phyloP scores from a whole-genome alignment of 768 basidiomycete species.

The Calocybe indica region DNA sequence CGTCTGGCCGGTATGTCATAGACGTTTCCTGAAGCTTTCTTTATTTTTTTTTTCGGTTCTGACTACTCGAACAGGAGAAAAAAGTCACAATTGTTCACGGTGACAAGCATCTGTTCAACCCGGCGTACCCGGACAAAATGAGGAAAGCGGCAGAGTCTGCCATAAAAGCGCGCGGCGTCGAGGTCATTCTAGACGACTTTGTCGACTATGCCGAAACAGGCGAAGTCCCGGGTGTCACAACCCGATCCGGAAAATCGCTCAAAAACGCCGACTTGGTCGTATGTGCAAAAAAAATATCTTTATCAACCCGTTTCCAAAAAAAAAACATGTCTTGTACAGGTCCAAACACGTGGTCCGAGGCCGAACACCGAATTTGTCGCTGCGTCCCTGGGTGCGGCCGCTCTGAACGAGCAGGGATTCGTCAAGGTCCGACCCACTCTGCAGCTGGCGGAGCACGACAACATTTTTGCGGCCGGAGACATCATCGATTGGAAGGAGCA shows the following conservation, averaged over 20 bases:
- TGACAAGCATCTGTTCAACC: constrained; percentile 46
- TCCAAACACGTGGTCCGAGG: constrained; percentile 34
- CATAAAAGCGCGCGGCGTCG: constrained; percentile 37
- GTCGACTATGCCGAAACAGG: constrained; percentile 30
- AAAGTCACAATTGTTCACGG: constrained; percentile 58
- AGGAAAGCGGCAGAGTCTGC: constrained; percentile 40
- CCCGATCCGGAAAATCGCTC: constrained; percentile 43
- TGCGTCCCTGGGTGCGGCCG: constrained; percentile 28
- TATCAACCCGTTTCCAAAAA: background rate
- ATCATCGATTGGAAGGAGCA: constrained; percentile 59
- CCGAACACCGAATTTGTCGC: constrained; percentile 47
- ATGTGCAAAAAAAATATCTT: constrained; percentile 12
- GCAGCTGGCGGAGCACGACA: constrained; percentile 42
- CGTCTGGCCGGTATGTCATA: constrained; percentile 25
- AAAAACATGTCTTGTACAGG: constrained; percentile 12
- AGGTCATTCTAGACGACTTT: constrained; percentile 46
- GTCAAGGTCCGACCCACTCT: constrained; percentile 55
- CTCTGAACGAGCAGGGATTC: constrained; percentile 31
- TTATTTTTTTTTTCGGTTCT: constrained; percentile 25
- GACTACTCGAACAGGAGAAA: constrained; percentile 31
- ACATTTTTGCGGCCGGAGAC: constrained; percentile 64
- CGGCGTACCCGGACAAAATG: constrained; percentile 47
- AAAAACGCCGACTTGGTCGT: constrained; percentile 52
- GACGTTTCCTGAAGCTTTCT: constrained; percentile 9
- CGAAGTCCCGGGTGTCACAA: constrained; percentile 37